Base-by-base conservation (phyloP, 2,329 filamentous ascomycete species). In the Blastomyces parvus region DNA sequence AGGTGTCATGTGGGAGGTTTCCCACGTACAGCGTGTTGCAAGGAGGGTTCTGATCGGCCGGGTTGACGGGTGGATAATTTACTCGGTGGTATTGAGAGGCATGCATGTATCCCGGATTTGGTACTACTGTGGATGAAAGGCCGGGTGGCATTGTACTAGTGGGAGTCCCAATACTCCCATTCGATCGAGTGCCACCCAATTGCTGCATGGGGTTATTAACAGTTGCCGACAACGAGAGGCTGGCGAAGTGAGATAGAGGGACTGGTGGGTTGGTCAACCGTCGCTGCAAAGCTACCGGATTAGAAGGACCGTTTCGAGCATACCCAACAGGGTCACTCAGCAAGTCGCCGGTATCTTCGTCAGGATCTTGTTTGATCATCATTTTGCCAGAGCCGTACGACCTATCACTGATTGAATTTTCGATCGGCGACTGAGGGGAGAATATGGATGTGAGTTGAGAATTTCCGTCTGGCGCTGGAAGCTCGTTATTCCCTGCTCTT, bases 21-120 rank as follows among this genome's bases (percentile, higher is more conserved):
- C 94, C 93, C 25, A 99, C 93, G 71, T 99, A 97, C 7, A 99
- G 82, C 0, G 94, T 99, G 73, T 99, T 97, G 82, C 94, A 97
- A 0, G 94, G 94, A 0, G 93, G 93, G 70, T 97, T 97, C 76
- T 97, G 90, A 72, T 99, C 93, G 14, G 93, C 92, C 0, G 92
- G 93, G 69, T 97, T 97, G 65, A 90, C 89, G 0, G 92, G 88
- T 17, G 93, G 93, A 66, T 91, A 89, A 65, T 87, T 88, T 66
- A 86, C 85, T n/a, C 78, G 70, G 81, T 83, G 66, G 79, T 81
- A 88, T 64, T 84, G 81, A 62, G 78, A 81, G 46, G 80, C 80
- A 67, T 84, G 80, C 67, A 83, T 82, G 69, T 83, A 88, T 63
- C 79, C 79, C 56, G 80, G 77, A 61, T 80, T 82, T 17, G 78